A percentile compares a stretch with the other conserved stretches of the same genome.
Conservation (phyloP, 2,329 filamentous ascomycete genomes). For the Fusarium veterinarium region DNA sequence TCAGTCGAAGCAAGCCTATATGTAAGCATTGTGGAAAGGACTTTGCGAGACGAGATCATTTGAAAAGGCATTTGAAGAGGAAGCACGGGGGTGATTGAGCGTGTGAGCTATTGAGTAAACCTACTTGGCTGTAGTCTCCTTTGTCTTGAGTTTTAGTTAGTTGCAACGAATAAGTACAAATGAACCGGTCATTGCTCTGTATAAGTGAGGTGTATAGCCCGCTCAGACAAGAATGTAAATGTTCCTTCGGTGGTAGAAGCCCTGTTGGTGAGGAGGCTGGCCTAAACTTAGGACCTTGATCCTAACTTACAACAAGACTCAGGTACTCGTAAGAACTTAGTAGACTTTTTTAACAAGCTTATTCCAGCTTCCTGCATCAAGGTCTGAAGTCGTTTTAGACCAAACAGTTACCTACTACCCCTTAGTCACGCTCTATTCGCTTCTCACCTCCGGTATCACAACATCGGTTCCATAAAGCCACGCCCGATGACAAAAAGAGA, state of each 20-base stretch:
- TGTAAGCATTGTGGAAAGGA: background rate
- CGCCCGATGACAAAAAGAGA: background rate
- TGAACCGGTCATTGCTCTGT: too few species aligned
- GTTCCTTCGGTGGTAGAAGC: background rate
- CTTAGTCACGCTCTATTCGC: background rate
- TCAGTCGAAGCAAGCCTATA: background rate
- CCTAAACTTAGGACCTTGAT: background rate
- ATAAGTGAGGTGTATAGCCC: too few species aligned
- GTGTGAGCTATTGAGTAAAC: background rate
- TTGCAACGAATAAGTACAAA: background rate
- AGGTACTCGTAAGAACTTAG: too few species aligned
- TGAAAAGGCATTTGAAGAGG: slow-evolving; percentile 5
- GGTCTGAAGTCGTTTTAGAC: background rate
- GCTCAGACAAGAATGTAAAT: background rate
- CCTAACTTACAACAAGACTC: background rate
- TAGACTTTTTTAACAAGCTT: background rate
- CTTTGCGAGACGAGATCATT: slow-evolving; percentile 16
- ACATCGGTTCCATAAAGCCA: background rate
- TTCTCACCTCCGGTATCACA: background rate
- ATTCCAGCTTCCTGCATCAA: background rate
- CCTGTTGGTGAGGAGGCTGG: background rate
- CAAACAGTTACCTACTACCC: background rate
- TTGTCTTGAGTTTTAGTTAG: background rate
- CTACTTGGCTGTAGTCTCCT: background rate
- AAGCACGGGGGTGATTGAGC: slow-evolving; percentile 12